Evolutionary conservation across 2,329 filamentous ascomycete genomes (phyloP), one percentile per base, ranked within the genome.

Genomic region (Gnomoniopsis smithogilvyi): DNA sequence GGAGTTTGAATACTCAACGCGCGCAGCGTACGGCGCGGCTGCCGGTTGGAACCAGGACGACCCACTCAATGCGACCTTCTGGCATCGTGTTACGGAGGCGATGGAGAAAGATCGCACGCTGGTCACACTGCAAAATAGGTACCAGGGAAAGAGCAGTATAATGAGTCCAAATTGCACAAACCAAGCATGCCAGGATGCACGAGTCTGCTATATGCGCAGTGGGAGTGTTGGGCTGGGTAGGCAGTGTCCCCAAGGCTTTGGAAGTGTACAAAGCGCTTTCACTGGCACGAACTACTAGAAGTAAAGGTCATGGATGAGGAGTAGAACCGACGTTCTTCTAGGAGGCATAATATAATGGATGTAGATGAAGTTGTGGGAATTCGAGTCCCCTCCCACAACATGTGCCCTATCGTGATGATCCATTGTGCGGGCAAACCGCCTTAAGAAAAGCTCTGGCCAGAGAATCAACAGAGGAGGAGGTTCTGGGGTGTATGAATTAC

Each of bases 181-280:
- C 61, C 68, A 69, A 36, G 79, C 73, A 3, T 86, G 83, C 66
- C 76, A 77, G 2, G 65, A 70, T 50, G 82, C 82, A 1, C 84
- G 83, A 71, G 72, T 84, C 17, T 86, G 83, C 63, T 85, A 86
- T 65, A 85, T 85, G 73, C 70, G 83, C 41, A 80, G 77, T 69
- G 83, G 81, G 2, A 84, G 79, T 65, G 76, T 74, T 22, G 76
- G 78, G 0, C 64, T 86, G 52, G 82, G 81, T 0, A 73, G 69
- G 55, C 67, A 74, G 55, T 86, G 83, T 69, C 75, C 77, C 3
- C 79, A 81, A 63, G 82, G 82, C 60, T 81, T 75, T 62, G 71
- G 65, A 2, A 73, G 69, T 46, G 72, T 75, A 34, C 73, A 76
- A 65, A 72, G 69, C 63, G 59, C 67, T 3, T 75, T 69, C 56